Evolutionary conservation across 2,329 filamentous ascomycete species (phyloP).

Genomic region (Rhexocercosporidium sp.): DNA sequence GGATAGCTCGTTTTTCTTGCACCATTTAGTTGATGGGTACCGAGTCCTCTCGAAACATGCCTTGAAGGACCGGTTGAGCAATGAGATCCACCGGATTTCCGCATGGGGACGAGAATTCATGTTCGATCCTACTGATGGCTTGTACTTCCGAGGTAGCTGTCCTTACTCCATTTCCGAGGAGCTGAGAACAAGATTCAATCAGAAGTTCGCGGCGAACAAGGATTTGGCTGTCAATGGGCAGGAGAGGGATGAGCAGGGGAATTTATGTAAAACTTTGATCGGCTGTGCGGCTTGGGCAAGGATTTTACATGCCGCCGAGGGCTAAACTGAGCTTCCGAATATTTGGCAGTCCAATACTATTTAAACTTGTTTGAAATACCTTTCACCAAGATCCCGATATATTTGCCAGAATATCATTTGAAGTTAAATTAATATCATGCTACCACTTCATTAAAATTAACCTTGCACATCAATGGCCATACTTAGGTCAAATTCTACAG

Average conservation of each 20-base stretch:
- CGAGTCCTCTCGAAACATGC: slow-evolving; percentile 21
- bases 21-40: slow-evolving; percentile 33
- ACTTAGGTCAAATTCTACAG: no score
- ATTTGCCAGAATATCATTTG: no score
- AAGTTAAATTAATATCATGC: no score
- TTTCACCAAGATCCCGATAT: no score
- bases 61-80: slow-evolving; percentile 5
- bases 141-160: slow-evolving; percentile 31
- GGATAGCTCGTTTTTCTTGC: slow-evolving; percentile 32
- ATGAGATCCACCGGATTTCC: slow-evolving; percentile 25
- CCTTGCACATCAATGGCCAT: no score
- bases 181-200: slow-evolving; percentile 24
- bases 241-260: slow-evolving; percentile 30
- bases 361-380: no score
- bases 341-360: no score
- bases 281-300: slow-evolving; percentile 32
- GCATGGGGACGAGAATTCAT: slow-evolving; percentile 32
- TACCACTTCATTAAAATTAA: no score
- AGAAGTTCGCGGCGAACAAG: slow-evolving; percentile 19
- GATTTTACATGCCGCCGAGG: slow-evolving; percentile 22
- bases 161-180: slow-evolving; percentile 30
- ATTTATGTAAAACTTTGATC: slow-evolving; percentile 33
- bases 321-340: not conserved
- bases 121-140: slow-evolving; percentile 23
- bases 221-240: slow-evolving; percentile 22